A percentile compares a stretch with the other conserved stretches of the same genome.
These are phyloP conservation scores for Hygrocybe coccinea DNA, from an alignment of 768 basidiomycete species.

Conservation along the genomic window DNA sequence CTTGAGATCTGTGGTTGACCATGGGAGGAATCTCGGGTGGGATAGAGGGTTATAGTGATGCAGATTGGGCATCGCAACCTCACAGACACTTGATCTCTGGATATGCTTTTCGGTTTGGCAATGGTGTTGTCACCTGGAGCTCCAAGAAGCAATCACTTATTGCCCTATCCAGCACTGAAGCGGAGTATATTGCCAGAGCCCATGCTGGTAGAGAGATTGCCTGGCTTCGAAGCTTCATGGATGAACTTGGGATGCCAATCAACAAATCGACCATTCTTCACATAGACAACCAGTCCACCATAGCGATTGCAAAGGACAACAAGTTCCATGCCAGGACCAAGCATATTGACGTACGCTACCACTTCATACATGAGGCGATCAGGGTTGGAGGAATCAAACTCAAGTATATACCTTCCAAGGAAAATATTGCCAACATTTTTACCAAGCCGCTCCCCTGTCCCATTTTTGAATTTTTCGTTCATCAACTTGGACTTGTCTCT, in stretches of 20 bases:
- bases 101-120: neutral
- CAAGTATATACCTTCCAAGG: no score
- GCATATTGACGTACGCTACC: slow-evolving; percentile 20
- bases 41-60: no score
- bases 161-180: slow-evolving; percentile 14
- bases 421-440: no score
- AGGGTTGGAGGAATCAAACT: no score
- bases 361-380: slow-evolving; percentile 22
- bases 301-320: slow-evolving; percentile 1
- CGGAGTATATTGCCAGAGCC: slow-evolving; percentile 15
- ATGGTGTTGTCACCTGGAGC: neutral
- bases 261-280: neutral
- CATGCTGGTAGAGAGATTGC: slow-evolving; percentile 1
- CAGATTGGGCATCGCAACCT: slow-evolving; percentile 7
- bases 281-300: slow-evolving; percentile 1
- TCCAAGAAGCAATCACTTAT: slow-evolving; percentile 19
- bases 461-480: no score
- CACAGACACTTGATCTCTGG: neutral
- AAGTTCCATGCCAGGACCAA: slow-evolving; percentile 4
- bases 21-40: no score
- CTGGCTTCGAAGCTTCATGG: slow-evolving; percentile 25
- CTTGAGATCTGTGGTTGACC: no score
- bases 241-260: neutral
- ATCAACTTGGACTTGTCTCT: no score
- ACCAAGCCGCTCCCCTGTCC: no score